Evolutionary conservation across 2,329 filamentous ascomycete species (phyloP), one percentile per base, ranked within the genome.

Genomic region (Pseudogymnoascus destructans): DNA sequence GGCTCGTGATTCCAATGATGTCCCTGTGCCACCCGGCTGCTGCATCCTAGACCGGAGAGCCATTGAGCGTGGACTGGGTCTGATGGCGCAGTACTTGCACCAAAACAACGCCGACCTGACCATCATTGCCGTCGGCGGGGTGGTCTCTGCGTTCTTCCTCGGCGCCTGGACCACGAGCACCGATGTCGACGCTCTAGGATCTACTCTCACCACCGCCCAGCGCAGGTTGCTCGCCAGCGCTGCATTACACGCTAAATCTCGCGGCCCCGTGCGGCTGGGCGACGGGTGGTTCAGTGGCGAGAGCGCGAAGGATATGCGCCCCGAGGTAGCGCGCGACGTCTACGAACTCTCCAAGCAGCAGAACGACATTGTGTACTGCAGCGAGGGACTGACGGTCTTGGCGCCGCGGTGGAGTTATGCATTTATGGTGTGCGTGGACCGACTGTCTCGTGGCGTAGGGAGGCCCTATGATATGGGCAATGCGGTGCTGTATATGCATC

Each of bases 401-500:
- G 25, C 25, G 25, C 46, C 46, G 25, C 25, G 46, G n/a, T 52
- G 46, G 46, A 52, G 46, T 15, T 52, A 52, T 52, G 46, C 46
- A 5, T 30, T 52, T 52, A 52, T 30, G 46, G 3, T 52, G 10
- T 52, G 46, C 46, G 46, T 52, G 25, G 15, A 52, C 25, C 46
- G 46, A 4, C 6, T 52, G 46, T 52, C 46, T 10, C 15, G 5
- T 17, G 46, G 46, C 9, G 25, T 32, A 5, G 25, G 46, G 9
- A 30, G 9, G 5, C 46, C 25, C 2, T 52, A 52, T n/a, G 46
- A 52, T 52, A 19, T 52, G 25, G 46, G 46, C 2, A 30, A 52
- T 52, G 46, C 46, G 15, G 25, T 52, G 25, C 6, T 52, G n/a
- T 52, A 52, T 30, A 15, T 52, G 5, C 46, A 15, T 13, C 46